Conservation (phyloP, 305 asterid species). For the Solanum chacoense region DNA sequence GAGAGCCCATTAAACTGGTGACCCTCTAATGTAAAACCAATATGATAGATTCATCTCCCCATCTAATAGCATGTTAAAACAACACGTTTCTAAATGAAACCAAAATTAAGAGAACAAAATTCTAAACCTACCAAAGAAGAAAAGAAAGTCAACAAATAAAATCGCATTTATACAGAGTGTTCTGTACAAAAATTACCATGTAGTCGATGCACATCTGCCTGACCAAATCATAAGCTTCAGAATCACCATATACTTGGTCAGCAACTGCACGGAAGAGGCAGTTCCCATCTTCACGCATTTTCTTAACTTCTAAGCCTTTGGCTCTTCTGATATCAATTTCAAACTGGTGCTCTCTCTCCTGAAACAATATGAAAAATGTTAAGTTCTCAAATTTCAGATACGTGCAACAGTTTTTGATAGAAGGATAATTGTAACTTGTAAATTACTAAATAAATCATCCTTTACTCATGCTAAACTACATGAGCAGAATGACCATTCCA, state of each 20-base stretch:
- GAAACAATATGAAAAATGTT: constrained; percentile 11
- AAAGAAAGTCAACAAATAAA: not conserved
- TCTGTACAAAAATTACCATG: constrained; percentile 49
- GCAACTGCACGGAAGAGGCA: constrained; percentile 99
- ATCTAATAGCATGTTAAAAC: not conserved
- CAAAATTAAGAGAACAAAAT: not conserved
- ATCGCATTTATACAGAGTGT: not conserved
- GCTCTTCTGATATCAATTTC: constrained; percentile 80
- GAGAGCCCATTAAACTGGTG: not conserved
- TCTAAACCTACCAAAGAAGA: not conserved
- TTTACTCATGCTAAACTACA: not conserved
- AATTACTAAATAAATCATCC: not conserved
- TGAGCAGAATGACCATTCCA: not conserved
- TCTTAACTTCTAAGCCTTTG: constrained; percentile 89
- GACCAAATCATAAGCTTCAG: constrained; percentile 75
- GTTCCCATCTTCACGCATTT: constrained; percentile 95
- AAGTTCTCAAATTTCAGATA: not conserved
- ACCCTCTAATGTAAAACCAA: not conserved
- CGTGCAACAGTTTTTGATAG: not conserved
- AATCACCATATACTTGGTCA: constrained; percentile 98
- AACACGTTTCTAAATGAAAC: not conserved
- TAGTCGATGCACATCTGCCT: constrained; percentile 99
- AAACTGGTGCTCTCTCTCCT: constrained; percentile 93
- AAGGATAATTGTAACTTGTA: not conserved
- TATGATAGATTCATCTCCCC: not conserved